Conservation (phyloP, 345 rosid species). For the Rhodamnia argentea region DNA sequence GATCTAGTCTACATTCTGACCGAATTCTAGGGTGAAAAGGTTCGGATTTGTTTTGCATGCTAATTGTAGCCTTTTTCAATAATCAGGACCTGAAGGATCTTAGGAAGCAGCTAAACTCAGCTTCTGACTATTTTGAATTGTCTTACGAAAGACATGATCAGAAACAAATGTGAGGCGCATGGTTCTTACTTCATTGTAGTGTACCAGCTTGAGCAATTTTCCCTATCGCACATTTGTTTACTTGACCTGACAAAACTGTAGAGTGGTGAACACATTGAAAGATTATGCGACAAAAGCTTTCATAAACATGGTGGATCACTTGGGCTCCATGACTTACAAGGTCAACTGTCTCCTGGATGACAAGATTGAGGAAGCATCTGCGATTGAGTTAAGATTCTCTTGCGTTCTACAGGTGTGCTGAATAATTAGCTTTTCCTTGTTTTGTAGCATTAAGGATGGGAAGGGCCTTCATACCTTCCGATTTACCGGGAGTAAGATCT, state of each 20-base stretch:
- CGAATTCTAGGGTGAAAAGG: no score
- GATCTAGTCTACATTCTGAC: no score
- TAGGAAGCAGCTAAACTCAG: conserved; percentile 68
- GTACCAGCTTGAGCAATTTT: not conserved
- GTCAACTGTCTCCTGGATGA: conserved; percentile 42
- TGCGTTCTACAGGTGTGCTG: conserved; percentile 53
- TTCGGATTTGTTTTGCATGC: no score
- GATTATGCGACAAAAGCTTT: conserved; percentile 70
- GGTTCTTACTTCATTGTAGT: not conserved
- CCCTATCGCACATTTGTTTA: not conserved
- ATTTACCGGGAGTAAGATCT: not conserved
- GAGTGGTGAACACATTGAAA: conserved; percentile 56
- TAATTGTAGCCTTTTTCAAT: no score
- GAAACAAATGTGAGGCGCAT: conserved; percentile 46
- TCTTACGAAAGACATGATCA: conserved; percentile 46
- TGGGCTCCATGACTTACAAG: conserved; percentile 79
- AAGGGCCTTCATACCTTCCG: not conserved
- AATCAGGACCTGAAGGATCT: conserved; percentile 68
- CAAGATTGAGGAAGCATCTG: conserved; percentile 37
- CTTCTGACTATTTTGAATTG: conserved; percentile 75
- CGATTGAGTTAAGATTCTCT: conserved; percentile 36
- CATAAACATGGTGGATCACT: conserved; percentile 74
- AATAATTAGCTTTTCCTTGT: not conserved
- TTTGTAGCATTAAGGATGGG: conserved; percentile 2
- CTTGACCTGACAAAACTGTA: not conserved